Percentiles rank a stretch among this genome's conserved stretches.
Conservation (phyloP, 2,329 filamentous ascomycete species). For the Penicillium expansum region DNA sequence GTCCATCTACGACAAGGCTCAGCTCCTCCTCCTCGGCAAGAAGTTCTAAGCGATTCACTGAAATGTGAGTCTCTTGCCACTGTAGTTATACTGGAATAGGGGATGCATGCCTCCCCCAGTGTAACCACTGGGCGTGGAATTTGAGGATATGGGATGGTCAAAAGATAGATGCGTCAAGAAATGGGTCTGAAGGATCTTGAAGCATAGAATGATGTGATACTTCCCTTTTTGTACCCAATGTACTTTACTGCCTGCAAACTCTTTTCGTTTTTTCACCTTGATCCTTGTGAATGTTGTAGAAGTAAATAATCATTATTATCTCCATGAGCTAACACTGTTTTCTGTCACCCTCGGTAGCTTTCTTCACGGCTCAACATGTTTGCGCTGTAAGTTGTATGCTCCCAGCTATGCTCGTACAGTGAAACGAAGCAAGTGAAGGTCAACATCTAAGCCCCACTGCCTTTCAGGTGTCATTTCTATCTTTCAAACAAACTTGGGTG, state of each 20-base stretch:
- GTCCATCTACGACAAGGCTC: conserved; percentile 99
- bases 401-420: no score
- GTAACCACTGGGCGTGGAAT: conserved; percentile 30
- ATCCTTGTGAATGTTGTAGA: conserved; percentile 14
- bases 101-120: conserved; percentile 27
- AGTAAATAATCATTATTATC: no score
- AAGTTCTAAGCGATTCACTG: conserved; percentile 70
- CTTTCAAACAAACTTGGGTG: background rate
- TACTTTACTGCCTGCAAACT: conserved; percentile 51
- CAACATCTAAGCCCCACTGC: no score
- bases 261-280: conserved; percentile 41
- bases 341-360: no score
- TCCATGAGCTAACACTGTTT: background rate
- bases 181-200: conserved; percentile 40
- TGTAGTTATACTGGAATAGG: conserved; percentile 26
- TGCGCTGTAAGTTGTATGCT: no score
- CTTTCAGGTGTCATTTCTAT: no score
- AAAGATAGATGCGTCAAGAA: conserved; percentile 48
- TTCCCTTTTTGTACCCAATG: conserved; percentile 47
- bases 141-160: conserved; percentile 34
- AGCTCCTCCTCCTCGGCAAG: conserved; percentile 99
- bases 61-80: conserved; percentile 17
- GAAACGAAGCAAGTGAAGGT: background rate
- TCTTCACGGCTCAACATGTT: no score
- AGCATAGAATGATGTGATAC: conserved; percentile 43